phyloP scores from a whole-genome alignment of 768 basidiomycete species.

The Mycena capillaripes region DNA sequence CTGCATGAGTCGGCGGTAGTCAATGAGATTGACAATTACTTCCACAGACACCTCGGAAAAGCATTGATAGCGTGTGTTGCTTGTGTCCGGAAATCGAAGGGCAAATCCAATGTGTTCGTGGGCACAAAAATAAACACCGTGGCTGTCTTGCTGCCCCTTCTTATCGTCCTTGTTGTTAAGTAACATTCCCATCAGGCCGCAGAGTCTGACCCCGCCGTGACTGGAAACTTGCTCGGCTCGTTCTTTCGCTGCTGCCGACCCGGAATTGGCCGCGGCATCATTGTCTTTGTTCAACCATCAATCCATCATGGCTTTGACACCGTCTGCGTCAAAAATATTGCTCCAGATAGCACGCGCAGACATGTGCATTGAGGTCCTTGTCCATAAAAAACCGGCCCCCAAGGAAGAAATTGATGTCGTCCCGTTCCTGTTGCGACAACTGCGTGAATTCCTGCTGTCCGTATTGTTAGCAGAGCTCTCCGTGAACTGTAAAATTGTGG shows the following conservation, averaged over 20 bases:
- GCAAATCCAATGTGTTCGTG: conserved; percentile 32
- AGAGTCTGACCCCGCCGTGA: background rate
- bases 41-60: conserved; percentile 44
- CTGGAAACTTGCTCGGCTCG: background rate
- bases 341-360: no score
- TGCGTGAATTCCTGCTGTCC: conserved; percentile 9
- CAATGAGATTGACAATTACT: conserved; percentile 40
- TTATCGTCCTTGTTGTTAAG: conserved; percentile 53
- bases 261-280: conserved; percentile 28
- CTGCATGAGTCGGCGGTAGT: conserved; percentile 42
- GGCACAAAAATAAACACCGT: conserved; percentile 36
- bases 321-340: conserved; percentile 13
- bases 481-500: conserved; percentile 12
- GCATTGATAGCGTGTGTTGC: conserved; percentile 47
- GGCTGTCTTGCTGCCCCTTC: conserved; percentile 48
- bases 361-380: conserved; percentile 44
- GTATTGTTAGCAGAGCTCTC: background rate
- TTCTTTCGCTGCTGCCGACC: conserved; percentile 3
- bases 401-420: conserved; percentile 35
- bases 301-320: conserved; percentile 21
- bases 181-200: conserved; percentile 41
- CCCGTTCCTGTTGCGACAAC: conserved; percentile 5
- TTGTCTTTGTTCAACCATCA: conserved; percentile 44
- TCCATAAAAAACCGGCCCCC: conserved; percentile 34
- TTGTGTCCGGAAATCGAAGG: conserved; percentile 47